A percentile compares a stretch with the other conserved stretches of the same genome.
Conservation (phyloP, 768 basidiomycete species). For the Phylloporus arenicola region DNA sequence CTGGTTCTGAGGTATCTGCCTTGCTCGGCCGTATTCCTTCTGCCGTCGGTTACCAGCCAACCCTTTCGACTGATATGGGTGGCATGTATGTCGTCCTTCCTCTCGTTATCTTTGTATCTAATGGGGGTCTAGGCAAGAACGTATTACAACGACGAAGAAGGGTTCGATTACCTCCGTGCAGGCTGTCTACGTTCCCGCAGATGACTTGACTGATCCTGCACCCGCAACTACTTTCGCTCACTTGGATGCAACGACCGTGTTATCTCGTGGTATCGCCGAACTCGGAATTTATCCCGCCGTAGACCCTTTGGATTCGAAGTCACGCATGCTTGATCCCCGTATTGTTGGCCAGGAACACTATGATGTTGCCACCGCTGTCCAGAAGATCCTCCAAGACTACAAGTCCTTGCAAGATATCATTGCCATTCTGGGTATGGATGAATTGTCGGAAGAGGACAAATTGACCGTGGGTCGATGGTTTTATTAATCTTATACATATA, state of each 20-base stretch:
- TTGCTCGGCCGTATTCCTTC: conserved; percentile 99
- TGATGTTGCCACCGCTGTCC: conserved; percentile 90
- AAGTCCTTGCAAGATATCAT: conserved; percentile 99
- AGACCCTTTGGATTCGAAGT: conserved; percentile 98
- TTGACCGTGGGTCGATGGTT: conserved; percentile 47
- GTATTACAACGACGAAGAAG: conserved; percentile 99
- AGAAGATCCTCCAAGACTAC: conserved; percentile 97
- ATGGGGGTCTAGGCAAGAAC: conserved; percentile 74
- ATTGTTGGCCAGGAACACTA: conserved; percentile 95
- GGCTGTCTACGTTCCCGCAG: conserved; percentile 99
- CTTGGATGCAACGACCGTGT: conserved; percentile 99
- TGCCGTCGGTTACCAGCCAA: conserved; percentile 99
- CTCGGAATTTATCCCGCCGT: conserved; percentile 99
- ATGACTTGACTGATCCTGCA: conserved; percentile 99
- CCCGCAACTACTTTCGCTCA: conserved; percentile 99
- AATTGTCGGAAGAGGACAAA: conserved; percentile 99
- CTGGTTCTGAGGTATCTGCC: conserved; percentile 99
- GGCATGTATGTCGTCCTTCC: conserved; percentile 65
- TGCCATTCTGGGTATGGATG: conserved; percentile 99
- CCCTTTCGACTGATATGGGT: conserved; percentile 99
- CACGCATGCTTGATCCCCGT: conserved; percentile 99
- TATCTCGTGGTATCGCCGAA: conserved; percentile 98
- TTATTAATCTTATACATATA: neutral
- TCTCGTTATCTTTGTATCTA: conserved; percentile 1
- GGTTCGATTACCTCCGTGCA: conserved; percentile 99